Evolutionary conservation across 1,139 yeast species (phyloP).

Genomic region (Scheffersomyces illinoinensis): DNA sequence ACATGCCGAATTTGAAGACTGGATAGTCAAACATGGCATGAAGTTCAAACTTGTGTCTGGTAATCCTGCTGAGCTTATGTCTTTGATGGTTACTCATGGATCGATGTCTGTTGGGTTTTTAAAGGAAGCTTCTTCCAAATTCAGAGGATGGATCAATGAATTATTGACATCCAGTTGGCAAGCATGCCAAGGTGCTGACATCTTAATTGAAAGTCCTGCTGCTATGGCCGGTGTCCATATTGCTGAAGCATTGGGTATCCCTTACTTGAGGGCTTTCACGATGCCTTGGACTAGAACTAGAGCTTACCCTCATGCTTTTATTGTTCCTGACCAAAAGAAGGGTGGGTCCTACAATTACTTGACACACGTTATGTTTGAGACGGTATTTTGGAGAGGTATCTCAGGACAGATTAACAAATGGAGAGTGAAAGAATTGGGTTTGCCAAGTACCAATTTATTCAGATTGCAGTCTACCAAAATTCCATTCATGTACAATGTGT

Average conservation of each 20-base stretch:
- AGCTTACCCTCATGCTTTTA: conserved; percentile 94
- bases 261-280: conserved; percentile 92
- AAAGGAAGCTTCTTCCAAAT: conserved; percentile 77
- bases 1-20: conserved; percentile 74
- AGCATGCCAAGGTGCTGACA: conserved; percentile 82
- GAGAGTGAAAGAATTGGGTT: conserved; percentile 67
- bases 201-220: conserved; percentile 88
- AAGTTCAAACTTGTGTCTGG: conserved; percentile 81
- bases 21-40: conserved; percentile 70
- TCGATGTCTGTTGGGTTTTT: conserved; percentile 80
- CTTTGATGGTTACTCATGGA: conserved; percentile 89
- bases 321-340: conserved; percentile 89
- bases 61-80: conserved; percentile 89
- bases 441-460: conserved; percentile 71
- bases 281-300: conserved; percentile 98
- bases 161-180: conserved; percentile 73
- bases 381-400: conserved; percentile 91
- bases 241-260: conserved; percentile 87
- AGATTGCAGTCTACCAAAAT: conserved; percentile 73
- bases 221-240: conserved; percentile 96
- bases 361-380: conserved; percentile 91
- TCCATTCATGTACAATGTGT: conserved; percentile 86
- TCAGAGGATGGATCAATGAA: conserved; percentile 79
- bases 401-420: conserved; percentile 86
- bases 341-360: conserved; percentile 92